Evolutionary conservation across 2,329 filamentous ascomycete genomes (phyloP).

Genomic region (Xylariaceae sp.): DNA sequence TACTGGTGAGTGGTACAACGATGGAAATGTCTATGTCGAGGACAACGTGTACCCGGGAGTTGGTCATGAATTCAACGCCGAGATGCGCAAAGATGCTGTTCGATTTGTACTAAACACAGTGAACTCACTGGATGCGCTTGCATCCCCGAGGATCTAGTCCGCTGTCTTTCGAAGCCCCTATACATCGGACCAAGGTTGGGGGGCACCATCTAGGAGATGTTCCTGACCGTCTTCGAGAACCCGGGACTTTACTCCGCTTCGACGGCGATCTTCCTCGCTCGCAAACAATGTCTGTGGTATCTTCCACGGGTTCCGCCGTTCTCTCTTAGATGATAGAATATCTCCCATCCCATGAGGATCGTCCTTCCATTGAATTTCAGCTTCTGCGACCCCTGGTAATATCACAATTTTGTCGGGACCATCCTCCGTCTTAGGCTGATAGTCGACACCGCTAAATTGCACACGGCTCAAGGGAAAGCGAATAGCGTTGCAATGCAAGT

Average conservation of each 20-base stretch:
- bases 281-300: slow-evolving; percentile 42
- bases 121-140: slow-evolving; percentile 26
- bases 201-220: slow-evolving; percentile 36
- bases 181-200: slow-evolving; percentile 37
- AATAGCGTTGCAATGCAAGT: slow-evolving; percentile 60
- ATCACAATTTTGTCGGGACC: slow-evolving; percentile 37
- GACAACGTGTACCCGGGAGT: slow-evolving; percentile 64
- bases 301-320: slow-evolving; percentile 45
- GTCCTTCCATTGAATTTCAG: slow-evolving; percentile 44
- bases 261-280: slow-evolving; percentile 30
- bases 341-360: slow-evolving; percentile 49
- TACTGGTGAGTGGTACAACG: slow-evolving; percentile 46
- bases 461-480: slow-evolving; percentile 45
- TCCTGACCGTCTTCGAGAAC: slow-evolving; percentile 34
- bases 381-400: slow-evolving; percentile 37
- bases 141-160: slow-evolving; percentile 27
- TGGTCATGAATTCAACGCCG: slow-evolving; percentile 62
- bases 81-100: slow-evolving; percentile 63
- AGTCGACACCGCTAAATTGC: slow-evolving; percentile 59
- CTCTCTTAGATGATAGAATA: slow-evolving; percentile 44
- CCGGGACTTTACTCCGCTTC: slow-evolving; percentile 37
- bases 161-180: background rate
- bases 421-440: slow-evolving; percentile 37
- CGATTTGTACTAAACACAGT: slow-evolving; percentile 54
- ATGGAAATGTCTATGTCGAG: slow-evolving; percentile 52